phyloP scores from a whole-genome alignment of 257 asterid species.

The Mentha longifolia region DNA sequence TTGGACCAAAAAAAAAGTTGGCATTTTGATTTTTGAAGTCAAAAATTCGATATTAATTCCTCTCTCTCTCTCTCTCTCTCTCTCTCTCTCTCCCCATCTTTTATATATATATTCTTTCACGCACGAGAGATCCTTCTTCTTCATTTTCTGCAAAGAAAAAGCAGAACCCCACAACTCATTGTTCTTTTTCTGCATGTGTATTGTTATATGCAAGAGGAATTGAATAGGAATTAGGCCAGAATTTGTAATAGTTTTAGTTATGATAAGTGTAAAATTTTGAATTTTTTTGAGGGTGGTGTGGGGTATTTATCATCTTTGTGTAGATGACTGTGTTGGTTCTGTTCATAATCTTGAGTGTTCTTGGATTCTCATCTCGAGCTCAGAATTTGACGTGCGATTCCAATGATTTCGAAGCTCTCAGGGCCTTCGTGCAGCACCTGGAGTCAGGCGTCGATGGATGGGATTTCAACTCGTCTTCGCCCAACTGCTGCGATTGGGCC shows the following conservation, averaged over 20 bases:
- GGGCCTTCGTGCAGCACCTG: slow-evolving; percentile 46
- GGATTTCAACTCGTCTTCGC: slow-evolving; percentile 47
- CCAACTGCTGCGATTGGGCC: slow-evolving; percentile 66
- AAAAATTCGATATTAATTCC: slow-evolving; percentile 26
- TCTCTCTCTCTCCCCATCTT: background rate
- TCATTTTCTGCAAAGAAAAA: background rate
- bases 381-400: slow-evolving; percentile 60
- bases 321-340: slow-evolving; percentile 47
- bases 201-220: background rate
- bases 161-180: background rate
- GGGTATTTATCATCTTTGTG: background rate
- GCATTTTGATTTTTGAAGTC: slow-evolving; percentile 29
- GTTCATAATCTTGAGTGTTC: slow-evolving; percentile 35
- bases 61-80: background rate
- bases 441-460: slow-evolving; percentile 53
- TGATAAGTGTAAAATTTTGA: slow-evolving; percentile 29
- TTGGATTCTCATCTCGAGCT: slow-evolving; percentile 41
- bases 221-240: background rate
- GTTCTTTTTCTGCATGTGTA: no score
- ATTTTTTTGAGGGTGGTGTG: slow-evolving; percentile 14
- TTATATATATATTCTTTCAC: background rate
- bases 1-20: slow-evolving; percentile 33
- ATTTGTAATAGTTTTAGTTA: background rate
- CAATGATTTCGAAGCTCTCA: slow-evolving; percentile 53
- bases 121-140: background rate